Percentiles rank a stretch among this genome's conserved stretches.
phyloP scores from a whole-genome alignment of 768 basidiomycete genomes.

The Tricholoma hemisulphureum region DNA sequence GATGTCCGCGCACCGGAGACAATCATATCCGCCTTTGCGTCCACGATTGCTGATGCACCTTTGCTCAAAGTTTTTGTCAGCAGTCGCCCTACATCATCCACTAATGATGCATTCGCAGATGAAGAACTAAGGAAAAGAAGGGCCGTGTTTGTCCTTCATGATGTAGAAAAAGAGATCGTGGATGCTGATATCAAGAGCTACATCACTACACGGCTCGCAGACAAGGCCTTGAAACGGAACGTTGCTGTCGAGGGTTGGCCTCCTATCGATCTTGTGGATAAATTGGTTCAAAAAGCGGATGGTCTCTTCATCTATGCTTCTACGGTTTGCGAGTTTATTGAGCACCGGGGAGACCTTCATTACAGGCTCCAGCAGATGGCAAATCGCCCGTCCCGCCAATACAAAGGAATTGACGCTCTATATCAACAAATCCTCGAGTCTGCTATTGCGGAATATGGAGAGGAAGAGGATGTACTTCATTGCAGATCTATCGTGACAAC shows the following conservation, averaged over 20 bases:
- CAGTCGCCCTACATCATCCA: slow-evolving; percentile 16
- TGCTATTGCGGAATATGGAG: slow-evolving; percentile 9
- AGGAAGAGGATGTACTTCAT: slow-evolving; percentile 6
- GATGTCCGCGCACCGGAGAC: slow-evolving; percentile 9
- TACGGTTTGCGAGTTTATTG: slow-evolving; percentile 18
- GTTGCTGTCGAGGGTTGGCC: slow-evolving; percentile 14
- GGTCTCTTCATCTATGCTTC: slow-evolving; percentile 21
- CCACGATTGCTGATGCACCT: slow-evolving; percentile 8
- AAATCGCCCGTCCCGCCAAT: slow-evolving; percentile 7
- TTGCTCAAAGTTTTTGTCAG: slow-evolving; percentile 21
- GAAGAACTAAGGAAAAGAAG: slow-evolving; percentile 6
- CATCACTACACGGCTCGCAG: slow-evolving; percentile 1
- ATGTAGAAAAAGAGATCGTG: slow-evolving; percentile 18
- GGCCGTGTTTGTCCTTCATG: slow-evolving; percentile 21
- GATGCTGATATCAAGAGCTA: slow-evolving; percentile 20
- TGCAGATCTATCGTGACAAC: slow-evolving; percentile 13
- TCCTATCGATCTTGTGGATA: slow-evolving; percentile 7
- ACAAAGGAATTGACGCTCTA: slow-evolving; percentile 14
- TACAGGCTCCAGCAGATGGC: slow-evolving; percentile 13
- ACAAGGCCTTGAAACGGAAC: slow-evolving; percentile 4
- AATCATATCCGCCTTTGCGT: slow-evolving; percentile 10
- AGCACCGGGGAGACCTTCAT: slow-evolving; percentile 13
- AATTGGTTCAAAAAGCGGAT: slow-evolving; percentile 10
- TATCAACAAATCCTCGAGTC: slow-evolving; percentile 11
- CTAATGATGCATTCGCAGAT: slow-evolving; percentile 10